Base-by-base conservation (phyloP, 352 stramenopile species). In the Globisporangium radiosum region DNA sequence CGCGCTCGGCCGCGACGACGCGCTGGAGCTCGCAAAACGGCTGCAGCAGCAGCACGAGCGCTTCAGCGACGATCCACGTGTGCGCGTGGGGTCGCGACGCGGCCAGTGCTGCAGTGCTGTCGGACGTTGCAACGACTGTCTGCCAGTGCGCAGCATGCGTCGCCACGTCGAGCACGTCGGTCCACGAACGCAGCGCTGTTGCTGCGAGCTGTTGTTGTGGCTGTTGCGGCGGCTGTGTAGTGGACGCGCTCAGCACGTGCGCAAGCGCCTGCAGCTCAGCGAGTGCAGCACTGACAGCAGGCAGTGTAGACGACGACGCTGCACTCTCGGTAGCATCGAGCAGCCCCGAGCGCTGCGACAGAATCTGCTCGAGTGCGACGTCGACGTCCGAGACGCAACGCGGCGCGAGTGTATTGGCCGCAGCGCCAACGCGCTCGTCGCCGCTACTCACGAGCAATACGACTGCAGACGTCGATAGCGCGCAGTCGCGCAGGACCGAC, bases 1-100 rank as follows among this genome's bases (percentile, higher is more conserved):
- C 57, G 43, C 70, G 66, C 10, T 81, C 74, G 51, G 61, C 62
- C 2, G 54, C 56, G 14, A 76, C 57, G 11, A 87, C 71, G 47
- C 72, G 60, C 14, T 68, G 54, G 8, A 85, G 62, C 55, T 87
- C 76, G 43, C 72, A 53, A 7, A 87, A 66, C 4, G 74, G 70
- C 10, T 62, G 68, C 33, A 78, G 67, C 13, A 87, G 42, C 25
- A 76, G 42, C 8, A 80, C 19, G 8, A 81, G 51, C 11, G 62
- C 74, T 59, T 87, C 76, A 0, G 66, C 60, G 13, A 87, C 59
- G 52, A 67, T 71, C 69, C 68, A 76, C 55, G 58, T 60, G 8
- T 51, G 57, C 5, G 50, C 14, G 8, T 55, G 59, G 3, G 62
- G 68, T 53, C 0, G 58, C 8, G 62, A 60, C 6, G 57, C 43